phyloP scores from a whole-genome alignment of 345 rosid genomes.

The Sonneratia caseolaris region DNA sequence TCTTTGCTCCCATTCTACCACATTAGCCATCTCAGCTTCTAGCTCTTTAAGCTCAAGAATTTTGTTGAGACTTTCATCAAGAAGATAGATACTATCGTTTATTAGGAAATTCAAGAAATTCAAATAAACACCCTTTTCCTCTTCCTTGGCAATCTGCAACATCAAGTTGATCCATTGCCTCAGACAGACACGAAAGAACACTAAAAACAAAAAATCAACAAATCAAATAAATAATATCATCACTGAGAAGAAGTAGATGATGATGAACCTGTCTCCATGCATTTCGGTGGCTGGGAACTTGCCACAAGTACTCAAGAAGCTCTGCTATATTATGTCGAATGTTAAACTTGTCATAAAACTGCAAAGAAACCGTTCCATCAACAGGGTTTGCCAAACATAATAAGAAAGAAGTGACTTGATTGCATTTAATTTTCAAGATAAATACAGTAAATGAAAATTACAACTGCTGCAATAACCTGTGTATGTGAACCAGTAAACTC shows the following conservation, averaged over 20 bases:
- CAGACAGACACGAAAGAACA: constrained; percentile 2
- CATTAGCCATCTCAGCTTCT: constrained; percentile 95
- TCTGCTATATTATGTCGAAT: constrained; percentile 97
- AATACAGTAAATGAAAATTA: not conserved
- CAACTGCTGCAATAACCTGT: constrained; percentile 48
- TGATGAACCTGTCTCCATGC: constrained; percentile 82
- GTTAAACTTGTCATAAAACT: constrained; percentile 98
- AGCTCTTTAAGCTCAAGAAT: constrained; percentile 87
- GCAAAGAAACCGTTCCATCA: constrained; percentile 12
- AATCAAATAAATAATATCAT: not conserved
- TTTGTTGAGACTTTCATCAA: constrained; percentile 96
- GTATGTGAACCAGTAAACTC: constrained; percentile 99
- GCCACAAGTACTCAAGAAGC: constrained; percentile 96
- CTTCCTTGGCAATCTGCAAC: constrained; percentile 94
- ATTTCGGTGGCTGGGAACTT: constrained; percentile 96
- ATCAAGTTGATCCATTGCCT: constrained; percentile 1
- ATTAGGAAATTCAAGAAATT: constrained; percentile 95
- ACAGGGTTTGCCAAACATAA: not conserved
- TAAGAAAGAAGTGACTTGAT: not conserved
- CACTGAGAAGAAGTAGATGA: constrained; percentile 5
- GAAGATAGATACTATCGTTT: constrained; percentile 95
- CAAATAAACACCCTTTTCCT: constrained; percentile 97
- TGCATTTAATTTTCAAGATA: not conserved
- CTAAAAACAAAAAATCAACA: not conserved
- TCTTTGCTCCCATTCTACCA: constrained; percentile 87